Base-by-base conservation (phyloP, 1,284 basidiomycete species). In the Inonotus hispidus region DNA sequence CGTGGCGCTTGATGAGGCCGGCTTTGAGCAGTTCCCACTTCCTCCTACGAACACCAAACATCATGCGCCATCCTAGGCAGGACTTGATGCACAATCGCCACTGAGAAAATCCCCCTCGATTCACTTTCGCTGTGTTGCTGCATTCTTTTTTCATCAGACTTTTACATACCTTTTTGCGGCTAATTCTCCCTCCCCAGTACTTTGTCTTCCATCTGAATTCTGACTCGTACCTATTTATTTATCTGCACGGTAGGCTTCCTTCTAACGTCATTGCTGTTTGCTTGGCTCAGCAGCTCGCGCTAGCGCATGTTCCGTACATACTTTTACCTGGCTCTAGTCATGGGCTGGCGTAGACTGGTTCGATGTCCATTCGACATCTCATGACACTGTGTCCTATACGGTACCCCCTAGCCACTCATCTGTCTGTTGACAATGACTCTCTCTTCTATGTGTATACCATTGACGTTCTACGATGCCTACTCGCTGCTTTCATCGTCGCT, bases 41-140 rank as follows among this genome's bases (percentile, higher is more conserved):
- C 60, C 60, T 27, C 60, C 60, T 3, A 62, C 60, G 27, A 50
- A 58, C 19, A 62, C 58, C 23, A 55, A 62, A n/a, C 60, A 53
- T 46, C 60, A 58, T 25, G 49, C 38, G 16, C 37, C 21, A 10
- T 43, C 41, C 41, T 43, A 43, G 38, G 7, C 32, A 32, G 32
- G 32, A 32, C 32, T n/a, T n/a, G 32, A 32, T 8, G 3, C 8
- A 32, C 8, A 32, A 4, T 32, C 4, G 32, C 8, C 32, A 8
- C 32, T 32, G 8, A 8, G 3, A 3, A 3, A 32, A 32, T 32
- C 32, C 8, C 8, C 8, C 32, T 32, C 8, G 32, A 32, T 32
- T 32, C 8, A 8, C 32, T 14, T 45, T 41, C 32, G 11, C 23
- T 25, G 21, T 43, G 10, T 27, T n/a, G 11, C 38, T 37, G 10